These are phyloP conservation scores for Quercus rubra DNA, from an alignment of 306 rosid genomes.

Conservation along the genomic window DNA sequence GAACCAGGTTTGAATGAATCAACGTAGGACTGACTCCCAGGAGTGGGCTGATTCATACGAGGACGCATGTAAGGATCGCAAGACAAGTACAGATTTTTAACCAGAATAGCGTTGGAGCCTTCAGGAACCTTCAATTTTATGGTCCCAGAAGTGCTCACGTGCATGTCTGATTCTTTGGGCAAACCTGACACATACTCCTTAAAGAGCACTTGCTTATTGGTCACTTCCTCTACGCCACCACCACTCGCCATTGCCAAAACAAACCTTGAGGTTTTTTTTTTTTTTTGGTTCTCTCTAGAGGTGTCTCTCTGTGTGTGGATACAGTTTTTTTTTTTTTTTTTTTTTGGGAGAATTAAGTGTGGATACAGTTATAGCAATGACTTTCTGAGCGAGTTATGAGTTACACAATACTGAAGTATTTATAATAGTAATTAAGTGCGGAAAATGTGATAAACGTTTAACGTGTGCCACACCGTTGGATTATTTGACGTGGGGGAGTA, in stretches of 20 bases:
- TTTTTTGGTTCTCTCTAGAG: background rate
- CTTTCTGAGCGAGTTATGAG: no score
- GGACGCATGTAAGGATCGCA: slow-evolving; percentile 46
- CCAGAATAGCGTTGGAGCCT: slow-evolving; percentile 24
- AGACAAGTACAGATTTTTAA: slow-evolving; percentile 46
- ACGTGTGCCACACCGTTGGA: no score
- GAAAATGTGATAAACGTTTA: no score
- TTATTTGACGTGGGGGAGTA: no score
- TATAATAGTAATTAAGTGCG: no score
- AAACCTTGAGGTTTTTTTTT: background rate
- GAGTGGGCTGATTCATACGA: slow-evolving; percentile 12
- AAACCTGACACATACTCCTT: slow-evolving; percentile 27
- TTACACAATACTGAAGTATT: no score
- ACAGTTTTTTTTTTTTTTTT: no score
- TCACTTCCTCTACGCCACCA: slow-evolving; percentile 11
- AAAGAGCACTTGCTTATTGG: slow-evolving; percentile 38
- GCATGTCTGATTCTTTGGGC: slow-evolving; percentile 38
- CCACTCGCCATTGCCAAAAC: slow-evolving; percentile 17
- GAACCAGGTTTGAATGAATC: slow-evolving; percentile 18
- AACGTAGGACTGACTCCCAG: background rate
- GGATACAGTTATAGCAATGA: no score
- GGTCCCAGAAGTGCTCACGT: background rate
- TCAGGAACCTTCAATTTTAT: slow-evolving; percentile 27
- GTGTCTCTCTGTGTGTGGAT: no score
- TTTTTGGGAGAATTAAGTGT: no score